A percentile compares a stretch with the other conserved stretches of the same genome.
phyloP scores from a whole-genome alignment of 805 yeast species.

The Candida piceae region DNA sequence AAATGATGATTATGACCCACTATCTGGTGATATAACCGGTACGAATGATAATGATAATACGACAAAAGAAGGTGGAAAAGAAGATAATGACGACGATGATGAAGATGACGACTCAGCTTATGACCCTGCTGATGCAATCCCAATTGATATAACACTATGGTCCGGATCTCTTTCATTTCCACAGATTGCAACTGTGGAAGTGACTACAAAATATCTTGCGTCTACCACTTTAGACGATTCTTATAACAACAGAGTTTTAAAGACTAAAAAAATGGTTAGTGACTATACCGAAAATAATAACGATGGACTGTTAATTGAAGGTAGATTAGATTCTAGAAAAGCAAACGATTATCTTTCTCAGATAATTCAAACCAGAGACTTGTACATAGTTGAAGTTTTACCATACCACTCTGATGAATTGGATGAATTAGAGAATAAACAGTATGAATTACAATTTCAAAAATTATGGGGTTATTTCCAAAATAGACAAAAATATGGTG shows the following conservation, averaged over 20 bases:
- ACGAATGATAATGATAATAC: constrained; percentile 4
- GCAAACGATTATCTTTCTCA: constrained; percentile 56
- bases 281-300: constrained; percentile 10
- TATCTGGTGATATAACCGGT: not conserved
- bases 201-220: constrained; percentile 12
- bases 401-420: constrained; percentile 14
- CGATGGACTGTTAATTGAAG: constrained; percentile 45
- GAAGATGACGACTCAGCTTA: constrained; percentile 16
- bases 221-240: constrained; percentile 10
- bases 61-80: constrained; percentile 3
- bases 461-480: constrained; percentile 43
- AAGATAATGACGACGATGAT: constrained; percentile 1
- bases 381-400: constrained; percentile 44
- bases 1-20: constrained; percentile 7
- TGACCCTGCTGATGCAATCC: constrained; percentile 22
- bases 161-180: constrained; percentile 18
- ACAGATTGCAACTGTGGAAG: constrained; percentile 12
- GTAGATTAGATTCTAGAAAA: constrained; percentile 48
- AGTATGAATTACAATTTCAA: constrained; percentile 20
- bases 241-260: constrained; percentile 7
- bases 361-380: constrained; percentile 43
- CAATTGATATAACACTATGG: constrained; percentile 17
- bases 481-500: constrained; percentile 50
- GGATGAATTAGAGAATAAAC: constrained; percentile 24
- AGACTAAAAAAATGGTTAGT: constrained; percentile 13